Evolutionary conservation across 139 green algal species (phyloP).

Genomic region (Coelastrella sp.): DNA sequence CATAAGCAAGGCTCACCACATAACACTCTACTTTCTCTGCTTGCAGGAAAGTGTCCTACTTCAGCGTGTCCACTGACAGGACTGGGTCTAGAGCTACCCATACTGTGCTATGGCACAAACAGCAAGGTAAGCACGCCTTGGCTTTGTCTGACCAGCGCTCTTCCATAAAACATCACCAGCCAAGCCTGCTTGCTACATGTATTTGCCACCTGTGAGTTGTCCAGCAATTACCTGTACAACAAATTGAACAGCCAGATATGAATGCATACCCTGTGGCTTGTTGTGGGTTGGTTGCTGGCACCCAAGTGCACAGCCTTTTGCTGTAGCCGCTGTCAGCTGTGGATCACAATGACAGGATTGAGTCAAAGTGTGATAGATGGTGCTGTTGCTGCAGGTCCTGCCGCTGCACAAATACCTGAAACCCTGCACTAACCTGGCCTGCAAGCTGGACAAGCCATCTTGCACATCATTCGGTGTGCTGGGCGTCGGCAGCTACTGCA

Average conservation of each 20-base stretch:
- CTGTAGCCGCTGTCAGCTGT: background rate
- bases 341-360: background rate
- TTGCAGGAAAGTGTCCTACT: background rate
- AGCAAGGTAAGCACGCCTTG: background rate
- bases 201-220: too few species aligned
- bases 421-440: constrained; percentile 29
- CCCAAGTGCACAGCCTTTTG: too few species aligned
- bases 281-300: too few species aligned
- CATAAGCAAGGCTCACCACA: too few species aligned
- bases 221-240: too few species aligned
- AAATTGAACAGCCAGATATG: too few species aligned
- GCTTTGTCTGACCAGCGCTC: background rate
- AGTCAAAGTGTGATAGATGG: background rate
- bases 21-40: background rate
- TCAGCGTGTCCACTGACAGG: constrained; percentile 8
- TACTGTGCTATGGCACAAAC: constrained; percentile 34
- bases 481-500: background rate
- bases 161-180: background rate
- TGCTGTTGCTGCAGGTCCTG: background rate
- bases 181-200: background rate
- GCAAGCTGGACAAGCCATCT: constrained; percentile 24
- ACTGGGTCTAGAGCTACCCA: constrained; percentile 10
- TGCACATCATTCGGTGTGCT: background rate
- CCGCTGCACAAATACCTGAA: background rate
- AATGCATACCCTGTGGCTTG: too few species aligned